Conservation (phyloP, 805 yeast genomes). For the Diddensiella santjacobensis region DNA sequence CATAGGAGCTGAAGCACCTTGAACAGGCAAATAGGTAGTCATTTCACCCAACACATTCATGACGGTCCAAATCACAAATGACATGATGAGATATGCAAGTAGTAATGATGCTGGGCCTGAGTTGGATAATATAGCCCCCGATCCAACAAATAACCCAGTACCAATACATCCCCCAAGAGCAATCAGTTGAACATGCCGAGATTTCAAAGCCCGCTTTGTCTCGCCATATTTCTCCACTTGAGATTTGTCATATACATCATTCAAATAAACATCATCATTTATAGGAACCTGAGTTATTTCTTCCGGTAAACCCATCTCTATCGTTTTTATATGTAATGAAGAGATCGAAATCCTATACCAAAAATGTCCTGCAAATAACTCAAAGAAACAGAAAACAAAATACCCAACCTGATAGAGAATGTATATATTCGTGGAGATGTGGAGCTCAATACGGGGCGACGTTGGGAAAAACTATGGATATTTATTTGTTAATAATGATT, state of each 20-base stretch:
- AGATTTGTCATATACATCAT: neutral
- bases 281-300: neutral
- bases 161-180: conserved; percentile 78
- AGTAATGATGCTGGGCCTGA: conserved; percentile 75
- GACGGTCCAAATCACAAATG: conserved; percentile 60
- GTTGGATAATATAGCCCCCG: conserved; percentile 54
- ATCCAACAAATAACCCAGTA: conserved; percentile 73
- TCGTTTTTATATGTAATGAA: too few relatives aligned
- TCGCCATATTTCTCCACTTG: conserved; percentile 15
- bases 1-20: conserved; percentile 62
- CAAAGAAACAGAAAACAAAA: too few relatives aligned
- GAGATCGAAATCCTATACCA: too few relatives aligned
- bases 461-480: too few relatives aligned
- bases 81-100: conserved; percentile 58
- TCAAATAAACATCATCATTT: neutral
- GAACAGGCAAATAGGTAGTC: conserved; percentile 51
- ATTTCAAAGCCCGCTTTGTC: conserved; percentile 39
- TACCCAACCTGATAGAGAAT: too few relatives aligned
- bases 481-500: too few relatives aligned
- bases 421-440: too few relatives aligned
- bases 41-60: conserved; percentile 59
- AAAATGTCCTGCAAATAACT: too few relatives aligned
- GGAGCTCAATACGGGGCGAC: too few relatives aligned
- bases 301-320: neutral
- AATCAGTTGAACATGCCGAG: conserved; percentile 67